Base-by-base conservation (phyloP, 495 filamentous ascomycete genomes). In the Tuber borchii region DNA sequence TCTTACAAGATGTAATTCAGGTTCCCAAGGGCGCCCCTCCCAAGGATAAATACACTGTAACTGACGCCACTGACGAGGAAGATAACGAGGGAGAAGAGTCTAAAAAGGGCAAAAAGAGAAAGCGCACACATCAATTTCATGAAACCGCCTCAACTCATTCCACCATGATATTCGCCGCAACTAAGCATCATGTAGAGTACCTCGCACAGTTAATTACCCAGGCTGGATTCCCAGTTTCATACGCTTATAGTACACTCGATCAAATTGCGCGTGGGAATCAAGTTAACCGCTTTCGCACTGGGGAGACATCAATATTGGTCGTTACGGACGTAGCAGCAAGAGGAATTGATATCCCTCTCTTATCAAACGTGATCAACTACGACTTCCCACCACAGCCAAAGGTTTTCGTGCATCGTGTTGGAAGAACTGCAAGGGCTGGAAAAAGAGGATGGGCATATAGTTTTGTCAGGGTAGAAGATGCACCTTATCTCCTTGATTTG, bases 151-250 rank as follows among this genome's bases (percentile, higher is more conserved):
- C 90, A 0, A 86, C 89, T 69, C 89, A 97, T 83, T 96, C 95
- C 0, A 99, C 95, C 0, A 97, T 99, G 75, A 85, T 99, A 22
- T 99, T 99, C 83, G 88, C 91, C 2, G 93, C 95, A 12, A 98
- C 95, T 0, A 98, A 98, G 81, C 95, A 98, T 84, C 93, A 97
- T 79, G 95, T 99, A n/a, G 95, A 99, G 80, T 98, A 97, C 83
- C 84, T 99, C 10, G 89, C 91, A 44, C 86, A 88, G 40, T 85
- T 99, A 26, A 86, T 98, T 3, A 84, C 86, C 26, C 85, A 90
- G 56, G 88, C 91, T 31, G 95, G 94, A 8, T 99, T 94, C 84
- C 88, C 93, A 6, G 91, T 94, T 0, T 98, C 95, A 4, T 93
- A 97, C 79, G 92, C 91, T 61, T 99, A 98, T 84, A 95, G 96